A percentile compares a stretch with the other conserved stretches of the same genome.
Evolutionary conservation across 768 basidiomycete species (phyloP).

Genomic region (Psilocybe sp.): DNA sequence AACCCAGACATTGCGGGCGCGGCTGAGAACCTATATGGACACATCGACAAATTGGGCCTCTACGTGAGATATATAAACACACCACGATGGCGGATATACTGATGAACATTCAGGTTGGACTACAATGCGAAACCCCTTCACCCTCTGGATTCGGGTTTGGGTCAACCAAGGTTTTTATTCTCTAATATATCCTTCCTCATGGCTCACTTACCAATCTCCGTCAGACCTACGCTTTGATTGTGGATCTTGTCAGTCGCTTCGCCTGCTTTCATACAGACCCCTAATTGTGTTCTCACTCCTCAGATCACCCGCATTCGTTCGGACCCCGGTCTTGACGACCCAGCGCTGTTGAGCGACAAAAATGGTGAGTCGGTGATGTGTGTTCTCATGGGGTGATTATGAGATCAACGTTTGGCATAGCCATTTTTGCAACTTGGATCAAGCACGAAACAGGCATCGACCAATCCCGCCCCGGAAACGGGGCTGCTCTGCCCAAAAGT

Average conservation of each 20-base stretch:
- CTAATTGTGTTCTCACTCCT: not conserved
- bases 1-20: not conserved
- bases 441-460: too few species aligned
- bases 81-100: not conserved
- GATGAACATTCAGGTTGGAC: not conserved
- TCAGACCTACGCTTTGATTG: not conserved
- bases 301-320: conserved; percentile 20
- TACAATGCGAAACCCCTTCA: not conserved
- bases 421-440: too few species aligned
- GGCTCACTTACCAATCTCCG: not conserved
- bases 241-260: not conserved
- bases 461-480: too few species aligned
- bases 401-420: too few species aligned
- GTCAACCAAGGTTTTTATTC: conserved; percentile 20
- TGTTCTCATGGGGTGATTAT: too few species aligned
- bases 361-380: not conserved
- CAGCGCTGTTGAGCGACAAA: not conserved
- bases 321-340: conserved; percentile 5
- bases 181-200: not conserved
- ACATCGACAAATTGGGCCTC: conserved; percentile 1
- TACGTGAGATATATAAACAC: not conserved
- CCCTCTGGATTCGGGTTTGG: conserved; percentile 16
- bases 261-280: too few species aligned
- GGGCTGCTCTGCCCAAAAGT: too few species aligned
- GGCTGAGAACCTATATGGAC: not conserved